phyloP scores from a whole-genome alignment of 1,139 yeast species.

The Insectozyma bohioensis region DNA sequence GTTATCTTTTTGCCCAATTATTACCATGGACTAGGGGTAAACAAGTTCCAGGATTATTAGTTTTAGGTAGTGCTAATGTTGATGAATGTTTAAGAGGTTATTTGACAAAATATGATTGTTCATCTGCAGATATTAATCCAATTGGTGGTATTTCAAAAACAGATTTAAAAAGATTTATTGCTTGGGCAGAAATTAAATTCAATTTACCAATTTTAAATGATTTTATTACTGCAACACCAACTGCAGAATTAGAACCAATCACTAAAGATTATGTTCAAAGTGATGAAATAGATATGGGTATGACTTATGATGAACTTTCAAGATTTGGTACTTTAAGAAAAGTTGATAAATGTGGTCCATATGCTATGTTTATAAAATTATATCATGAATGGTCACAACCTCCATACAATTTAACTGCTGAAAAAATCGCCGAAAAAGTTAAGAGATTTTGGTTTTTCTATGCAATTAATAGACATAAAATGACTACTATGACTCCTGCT shows the following conservation, averaged over 20 bases:
- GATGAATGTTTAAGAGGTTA: constrained; percentile 96
- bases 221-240: constrained; percentile 88
- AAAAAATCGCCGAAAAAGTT: constrained; percentile 86
- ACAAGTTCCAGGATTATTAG: constrained; percentile 76
- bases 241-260: constrained; percentile 97
- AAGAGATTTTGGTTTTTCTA: constrained; percentile 89
- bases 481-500: constrained; percentile 94
- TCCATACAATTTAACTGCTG: constrained; percentile 63
- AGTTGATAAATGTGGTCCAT: constrained; percentile 93
- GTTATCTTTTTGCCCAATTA: constrained; percentile 89
- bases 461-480: constrained; percentile 94
- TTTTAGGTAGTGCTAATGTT: constrained; percentile 95
- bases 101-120: constrained; percentile 93
- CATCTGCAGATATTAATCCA: constrained; percentile 95
- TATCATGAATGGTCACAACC: constrained; percentile 91
- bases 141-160: constrained; percentile 96
- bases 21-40: constrained; percentile 85
- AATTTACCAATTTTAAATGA: constrained; percentile 74
- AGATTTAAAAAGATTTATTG: constrained; percentile 82
- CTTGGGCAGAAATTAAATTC: constrained; percentile 69
- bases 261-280: constrained; percentile 90
- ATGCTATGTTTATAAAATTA: constrained; percentile 85
- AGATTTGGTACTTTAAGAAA: constrained; percentile 90
- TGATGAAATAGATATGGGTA: constrained; percentile 97
- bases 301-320: constrained; percentile 92